Evolutionary conservation across 2,329 filamentous ascomycete species (phyloP), one percentile per base, ranked within the genome.

Genomic region (Aspergillus luchuensis): DNA sequence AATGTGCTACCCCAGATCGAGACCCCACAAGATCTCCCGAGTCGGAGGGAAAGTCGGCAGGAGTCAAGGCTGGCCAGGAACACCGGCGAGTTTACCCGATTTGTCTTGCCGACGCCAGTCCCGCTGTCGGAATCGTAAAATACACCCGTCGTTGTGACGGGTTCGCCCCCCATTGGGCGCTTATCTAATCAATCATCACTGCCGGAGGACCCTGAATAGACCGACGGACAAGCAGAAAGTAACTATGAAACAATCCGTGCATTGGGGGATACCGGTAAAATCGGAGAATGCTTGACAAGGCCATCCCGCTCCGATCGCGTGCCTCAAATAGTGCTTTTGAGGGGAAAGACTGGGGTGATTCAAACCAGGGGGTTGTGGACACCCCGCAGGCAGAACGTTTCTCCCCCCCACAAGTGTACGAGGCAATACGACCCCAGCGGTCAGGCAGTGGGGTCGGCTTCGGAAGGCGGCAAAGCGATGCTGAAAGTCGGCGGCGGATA

Each of bases 401-500:
- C 53, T 47, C 53, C 53, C 17, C 30, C 28, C 39, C 41, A 48
- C 21, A 30, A 7, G 50, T 45, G 56, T 55, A 59, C 28, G 41
- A 47, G 25, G 41, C 53, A 47, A 47, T 56, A 56, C 53, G 25
- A 10, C 15, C 21, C 10, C 10, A 21, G 17, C 30, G 30, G 17
- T 17, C 17, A 8, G 23, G 25, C 39, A 10, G 62, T 63, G 64
- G 64, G 64, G 59, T 59, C 66, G 64, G 63, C 66, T 66, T 67
- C 65, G 64, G 63, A 64, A 63, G 64, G 61, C 66, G 66, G 66
- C 64, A 67, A 67, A 67, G 54, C 52, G 56, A 47, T 45, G 53
- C 43, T 36, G 53, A 17, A 43, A 17, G 41, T 47, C 30, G 25
- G 47, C 36, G 38, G 38, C 53, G 53, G 53, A 56, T 56, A 56